Conservation (phyloP, 2,329 filamentous ascomycete species). For the Aspergillus sergii region DNA sequence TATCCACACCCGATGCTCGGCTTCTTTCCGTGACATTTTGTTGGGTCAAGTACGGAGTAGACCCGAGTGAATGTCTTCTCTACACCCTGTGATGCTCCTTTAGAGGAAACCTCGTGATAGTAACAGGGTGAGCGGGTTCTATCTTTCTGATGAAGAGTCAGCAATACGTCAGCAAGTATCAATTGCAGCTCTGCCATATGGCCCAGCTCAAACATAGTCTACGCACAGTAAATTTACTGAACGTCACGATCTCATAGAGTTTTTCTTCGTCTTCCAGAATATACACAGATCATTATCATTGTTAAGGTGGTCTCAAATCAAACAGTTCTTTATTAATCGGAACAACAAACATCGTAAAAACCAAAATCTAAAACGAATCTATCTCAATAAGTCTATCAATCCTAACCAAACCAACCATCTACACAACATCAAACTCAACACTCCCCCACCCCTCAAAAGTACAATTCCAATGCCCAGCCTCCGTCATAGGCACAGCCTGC, state of each 20-base stretch:
- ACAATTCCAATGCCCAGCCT: neutral
- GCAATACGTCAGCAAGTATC: neutral
- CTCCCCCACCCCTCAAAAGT: neutral
- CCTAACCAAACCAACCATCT: neutral
- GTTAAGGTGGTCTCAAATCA: too few species aligned
- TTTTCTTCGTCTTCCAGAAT: neutral
- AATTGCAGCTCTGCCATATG: neutral
- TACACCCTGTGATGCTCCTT: neutral
- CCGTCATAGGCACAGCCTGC: neutral
- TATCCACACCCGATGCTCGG: neutral
- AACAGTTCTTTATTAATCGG: too few species aligned
- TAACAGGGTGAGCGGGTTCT: neutral
- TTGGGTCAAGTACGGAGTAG: neutral
- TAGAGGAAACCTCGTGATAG: too few species aligned
- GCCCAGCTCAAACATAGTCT: too few species aligned
- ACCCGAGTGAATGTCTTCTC: neutral
- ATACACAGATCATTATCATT: too few species aligned
- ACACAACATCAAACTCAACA: neutral
- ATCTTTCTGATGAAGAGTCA: neutral
- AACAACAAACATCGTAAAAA: too few species aligned
- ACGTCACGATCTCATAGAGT: too few species aligned
- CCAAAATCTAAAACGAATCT: neutral
- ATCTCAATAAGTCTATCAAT: neutral
- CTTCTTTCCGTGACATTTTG: neutral
- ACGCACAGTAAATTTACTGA: too few species aligned